These are phyloP conservation scores for Russula brevipes DNA, from an alignment of 768 basidiomycete species.

Conservation along the genomic window DNA sequence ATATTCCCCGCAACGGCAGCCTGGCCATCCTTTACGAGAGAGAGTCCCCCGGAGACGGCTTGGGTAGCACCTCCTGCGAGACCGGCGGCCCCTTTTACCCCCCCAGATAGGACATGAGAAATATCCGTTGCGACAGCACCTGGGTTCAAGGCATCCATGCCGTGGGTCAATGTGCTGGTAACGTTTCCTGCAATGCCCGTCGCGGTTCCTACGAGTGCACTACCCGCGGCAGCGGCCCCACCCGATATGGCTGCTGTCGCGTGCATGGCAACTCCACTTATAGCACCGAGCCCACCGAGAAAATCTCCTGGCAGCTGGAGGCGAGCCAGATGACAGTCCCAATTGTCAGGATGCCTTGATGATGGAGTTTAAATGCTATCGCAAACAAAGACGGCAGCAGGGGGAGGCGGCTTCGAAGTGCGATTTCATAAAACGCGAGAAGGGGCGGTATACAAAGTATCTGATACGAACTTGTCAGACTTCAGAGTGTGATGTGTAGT, in stretches of 20 bases:
- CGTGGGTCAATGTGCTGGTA: not conserved
- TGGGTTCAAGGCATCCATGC: not conserved
- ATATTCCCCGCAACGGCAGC: not conserved
- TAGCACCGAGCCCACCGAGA: not conserved
- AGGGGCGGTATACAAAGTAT: conserved; percentile 1
- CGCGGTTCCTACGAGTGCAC: conserved; percentile 5
- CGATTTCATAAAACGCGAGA: conserved; percentile 15
- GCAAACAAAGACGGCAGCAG: conserved; percentile 2
- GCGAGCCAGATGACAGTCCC: conserved; percentile 9
- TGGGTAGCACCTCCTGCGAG: not conserved
- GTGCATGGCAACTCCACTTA: conserved; percentile 8
- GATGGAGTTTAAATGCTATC: conserved; percentile 7
- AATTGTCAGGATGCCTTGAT: conserved; percentile 4
- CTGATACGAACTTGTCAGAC: conserved; percentile 4
- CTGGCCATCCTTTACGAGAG: conserved; percentile 1
- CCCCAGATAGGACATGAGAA: not conserved
- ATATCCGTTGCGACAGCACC: not conserved
- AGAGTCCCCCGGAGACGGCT: not conserved
- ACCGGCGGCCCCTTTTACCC: not conserved
- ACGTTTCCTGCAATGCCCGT: not conserved
- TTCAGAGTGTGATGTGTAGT: not conserved
- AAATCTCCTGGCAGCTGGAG: conserved; percentile 10
- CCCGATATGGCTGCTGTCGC: not conserved
- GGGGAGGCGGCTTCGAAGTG: conserved; percentile 8
- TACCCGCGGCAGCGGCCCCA: not conserved